Evolutionary conservation across 768 basidiomycete species (phyloP).

Genomic region (Hygrocybe coccinea): DNA sequence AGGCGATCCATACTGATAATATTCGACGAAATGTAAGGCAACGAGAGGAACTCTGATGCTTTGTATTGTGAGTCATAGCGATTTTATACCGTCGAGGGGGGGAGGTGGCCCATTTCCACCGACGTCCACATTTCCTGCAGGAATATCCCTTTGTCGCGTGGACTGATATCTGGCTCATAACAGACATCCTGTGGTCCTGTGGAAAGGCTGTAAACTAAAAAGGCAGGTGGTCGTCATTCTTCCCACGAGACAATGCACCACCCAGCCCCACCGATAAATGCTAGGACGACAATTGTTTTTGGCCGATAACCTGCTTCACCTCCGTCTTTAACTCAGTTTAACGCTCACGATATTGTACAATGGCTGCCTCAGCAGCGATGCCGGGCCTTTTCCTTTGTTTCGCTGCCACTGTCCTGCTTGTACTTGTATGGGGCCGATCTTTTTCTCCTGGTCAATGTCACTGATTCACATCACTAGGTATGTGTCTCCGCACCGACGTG

Average conservation of each 20-base stretch:
- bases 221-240: neutral
- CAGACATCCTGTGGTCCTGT: too few relatives aligned
- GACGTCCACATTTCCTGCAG: too few relatives aligned
- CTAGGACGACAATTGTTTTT: too few relatives aligned
- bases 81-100: too few relatives aligned
- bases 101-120: too few relatives aligned
- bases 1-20: too few relatives aligned
- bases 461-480: conserved; percentile 38
- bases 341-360: conserved; percentile 13
- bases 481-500: conserved; percentile 74
- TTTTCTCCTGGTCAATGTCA: conserved; percentile 4
- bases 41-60: too few relatives aligned
- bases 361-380: conserved; percentile 56
- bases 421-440: conserved; percentile 48
- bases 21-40: too few relatives aligned
- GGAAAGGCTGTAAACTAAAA: neutral
- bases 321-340: neutral
- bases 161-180: too few relatives aligned
- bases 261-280: too few relatives aligned
- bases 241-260: neutral
- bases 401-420: conserved; percentile 61
- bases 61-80: too few relatives aligned
- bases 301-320: neutral
- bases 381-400: conserved; percentile 73
- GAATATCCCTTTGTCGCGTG: too few relatives aligned